These are phyloP conservation scores for Porphyridium purpureum DNA, from an alignment of 23 red algal species.

Conservation along the genomic window DNA sequence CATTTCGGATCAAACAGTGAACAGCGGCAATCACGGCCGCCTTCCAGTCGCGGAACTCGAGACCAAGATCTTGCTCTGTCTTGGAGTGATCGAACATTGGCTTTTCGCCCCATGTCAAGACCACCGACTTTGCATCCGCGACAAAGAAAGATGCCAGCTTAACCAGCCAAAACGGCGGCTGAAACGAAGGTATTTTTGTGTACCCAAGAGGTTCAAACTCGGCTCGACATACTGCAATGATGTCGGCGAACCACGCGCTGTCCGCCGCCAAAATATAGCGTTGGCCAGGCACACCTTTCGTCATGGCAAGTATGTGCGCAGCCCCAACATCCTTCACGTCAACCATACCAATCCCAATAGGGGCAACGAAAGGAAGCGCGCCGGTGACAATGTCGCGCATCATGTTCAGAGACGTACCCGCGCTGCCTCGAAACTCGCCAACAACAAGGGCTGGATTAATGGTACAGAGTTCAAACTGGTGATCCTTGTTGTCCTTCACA, in stretches of 20 bases:
- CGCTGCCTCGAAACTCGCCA: no score
- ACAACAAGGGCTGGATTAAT: slow-evolving; percentile 42
- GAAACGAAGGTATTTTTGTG: no score
- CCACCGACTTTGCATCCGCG: no score
- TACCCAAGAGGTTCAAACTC: no score
- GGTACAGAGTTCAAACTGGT: slow-evolving; percentile 34
- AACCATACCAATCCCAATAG: slow-evolving; percentile 15
- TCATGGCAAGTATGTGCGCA: slow-evolving; percentile 42
- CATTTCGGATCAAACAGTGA: no score
- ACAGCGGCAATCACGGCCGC: slow-evolving; percentile 1
- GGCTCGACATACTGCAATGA: no score
- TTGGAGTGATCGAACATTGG: slow-evolving; percentile 11
- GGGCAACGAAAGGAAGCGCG: slow-evolving; percentile 6
- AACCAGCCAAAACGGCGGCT: no score
- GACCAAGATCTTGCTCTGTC: slow-evolving; percentile 20
- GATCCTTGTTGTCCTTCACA: slow-evolving; percentile 3
- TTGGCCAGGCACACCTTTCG: slow-evolving; percentile 8
- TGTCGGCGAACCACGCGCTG: no score
- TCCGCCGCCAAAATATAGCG: no score
- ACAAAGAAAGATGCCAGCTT: no score
- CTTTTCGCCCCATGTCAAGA: no score
- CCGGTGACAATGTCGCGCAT: slow-evolving; percentile 14
- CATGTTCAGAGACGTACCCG: no score
- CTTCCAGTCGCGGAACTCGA: slow-evolving; percentile 13
- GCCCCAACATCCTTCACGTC: slow-evolving; percentile 65